Evolutionary conservation across 176 grass and related monocot genomes (phyloP).

Genomic region (Raddia guianensis): DNA sequence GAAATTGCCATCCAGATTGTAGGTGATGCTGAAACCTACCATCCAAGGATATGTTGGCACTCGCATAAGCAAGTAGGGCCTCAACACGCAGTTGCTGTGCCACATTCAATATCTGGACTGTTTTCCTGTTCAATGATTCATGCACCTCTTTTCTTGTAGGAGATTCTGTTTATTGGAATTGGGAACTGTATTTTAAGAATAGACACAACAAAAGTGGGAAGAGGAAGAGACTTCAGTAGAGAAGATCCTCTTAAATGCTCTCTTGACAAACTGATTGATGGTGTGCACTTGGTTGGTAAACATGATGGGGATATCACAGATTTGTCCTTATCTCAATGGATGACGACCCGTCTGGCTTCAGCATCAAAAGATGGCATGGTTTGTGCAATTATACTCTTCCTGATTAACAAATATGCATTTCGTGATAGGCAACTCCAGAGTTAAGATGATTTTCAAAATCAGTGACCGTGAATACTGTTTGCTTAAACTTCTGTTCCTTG

Average conservation of each 20-base stretch:
- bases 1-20: slow-evolving; percentile 78
- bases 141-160: slow-evolving; percentile 45
- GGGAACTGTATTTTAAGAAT: slow-evolving; percentile 73
- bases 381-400: slow-evolving; percentile 41
- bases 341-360: slow-evolving; percentile 89
- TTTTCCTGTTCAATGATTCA: slow-evolving; percentile 23
- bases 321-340: slow-evolving; percentile 95
- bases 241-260: slow-evolving; percentile 75
- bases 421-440: not conserved
- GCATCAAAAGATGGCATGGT: slow-evolving; percentile 97
- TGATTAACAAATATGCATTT: slow-evolving; percentile 30
- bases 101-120: slow-evolving; percentile 26
- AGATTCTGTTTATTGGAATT: slow-evolving; percentile 94
- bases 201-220: slow-evolving; percentile 79
- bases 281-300: slow-evolving; percentile 80
- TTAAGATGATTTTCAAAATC: slow-evolving; percentile 20
- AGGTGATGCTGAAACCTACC: slow-evolving; percentile 72
- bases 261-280: slow-evolving; percentile 72
- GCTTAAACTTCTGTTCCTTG: not conserved
- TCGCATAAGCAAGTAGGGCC: slow-evolving; percentile 92
- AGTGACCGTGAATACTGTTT: not conserved
- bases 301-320: slow-evolving; percentile 85
- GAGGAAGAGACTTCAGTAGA: slow-evolving; percentile 66
- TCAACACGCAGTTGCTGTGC: slow-evolving; percentile 17
- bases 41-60: slow-evolving; percentile 96